Evolutionary conservation across 495 filamentous ascomycete genomes (phyloP).

Genomic region (Annulohypoxylon bovei): DNA sequence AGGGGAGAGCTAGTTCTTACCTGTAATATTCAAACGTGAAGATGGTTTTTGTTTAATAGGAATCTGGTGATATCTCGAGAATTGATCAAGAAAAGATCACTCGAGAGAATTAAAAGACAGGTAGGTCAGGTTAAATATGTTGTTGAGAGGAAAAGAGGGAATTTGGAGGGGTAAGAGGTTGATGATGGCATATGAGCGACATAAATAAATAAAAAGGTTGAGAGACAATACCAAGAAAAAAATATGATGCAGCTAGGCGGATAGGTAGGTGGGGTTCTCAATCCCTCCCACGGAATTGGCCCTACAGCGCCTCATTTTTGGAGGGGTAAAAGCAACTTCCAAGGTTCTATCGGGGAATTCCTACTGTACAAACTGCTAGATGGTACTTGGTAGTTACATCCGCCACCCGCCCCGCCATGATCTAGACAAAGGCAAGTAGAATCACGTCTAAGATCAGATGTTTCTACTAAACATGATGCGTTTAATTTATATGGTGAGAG

Average conservation of each 20-base stretch:
- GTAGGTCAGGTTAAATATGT: conserved; percentile 36
- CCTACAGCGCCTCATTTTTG: conserved; percentile 23
- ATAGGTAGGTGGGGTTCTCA: conserved; percentile 35
- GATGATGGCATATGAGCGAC: conserved; percentile 49
- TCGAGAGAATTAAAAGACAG: conserved; percentile 21
- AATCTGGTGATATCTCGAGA: conserved; percentile 9
- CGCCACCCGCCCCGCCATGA: conserved; percentile 12
- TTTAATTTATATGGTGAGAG: conserved; percentile 23
- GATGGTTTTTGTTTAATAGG: neutral
- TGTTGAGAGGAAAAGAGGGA: conserved; percentile 36
- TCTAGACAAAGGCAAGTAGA: conserved; percentile 6
- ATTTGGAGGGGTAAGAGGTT: conserved; percentile 41
- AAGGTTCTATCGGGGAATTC: conserved; percentile 30
- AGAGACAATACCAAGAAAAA: conserved; percentile 39
- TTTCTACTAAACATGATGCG: conserved; percentile 21
- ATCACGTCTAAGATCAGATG: conserved; percentile 36
- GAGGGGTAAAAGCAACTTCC: conserved; percentile 32
- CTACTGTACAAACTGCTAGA: conserved; percentile 36
- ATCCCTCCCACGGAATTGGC: conserved; percentile 30
- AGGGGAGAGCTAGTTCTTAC: conserved; percentile 29
- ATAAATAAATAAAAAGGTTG: conserved; percentile 43
- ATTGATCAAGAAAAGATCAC: conserved; percentile 30
- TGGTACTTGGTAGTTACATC: conserved; percentile 38
- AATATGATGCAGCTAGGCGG: conserved; percentile 32
- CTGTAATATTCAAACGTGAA: conserved; percentile 17